These are phyloP conservation scores for Annulohypoxylon moriforme DNA, from an alignment of 495 filamentous ascomycete species.

Conservation along the genomic window DNA sequence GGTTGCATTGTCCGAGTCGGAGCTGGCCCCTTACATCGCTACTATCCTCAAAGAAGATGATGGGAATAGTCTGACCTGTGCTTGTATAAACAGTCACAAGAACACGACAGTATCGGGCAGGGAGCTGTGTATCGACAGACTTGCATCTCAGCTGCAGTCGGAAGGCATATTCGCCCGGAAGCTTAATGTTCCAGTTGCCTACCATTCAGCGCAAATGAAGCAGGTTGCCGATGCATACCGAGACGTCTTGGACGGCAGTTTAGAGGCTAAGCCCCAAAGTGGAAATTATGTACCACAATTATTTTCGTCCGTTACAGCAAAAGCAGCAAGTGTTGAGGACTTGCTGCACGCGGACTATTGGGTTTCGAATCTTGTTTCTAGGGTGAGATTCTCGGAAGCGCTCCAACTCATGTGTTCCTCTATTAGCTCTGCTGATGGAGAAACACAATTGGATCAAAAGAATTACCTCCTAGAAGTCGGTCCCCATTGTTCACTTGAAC, in stretches of 20 bases:
- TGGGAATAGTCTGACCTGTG: conserved; percentile 33
- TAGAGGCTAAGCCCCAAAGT: not conserved
- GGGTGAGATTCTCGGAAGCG: conserved; percentile 51
- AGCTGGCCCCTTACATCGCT: conserved; percentile 45
- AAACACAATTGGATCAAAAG: not conserved
- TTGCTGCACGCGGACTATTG: conserved; percentile 47
- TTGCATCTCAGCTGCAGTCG: conserved; percentile 41
- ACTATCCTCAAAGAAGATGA: conserved; percentile 44
- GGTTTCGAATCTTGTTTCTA: conserved; percentile 56
- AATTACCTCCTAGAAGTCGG: conserved; percentile 63
- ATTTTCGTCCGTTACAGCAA: conserved; percentile 52
- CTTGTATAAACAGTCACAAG: conserved; percentile 59
- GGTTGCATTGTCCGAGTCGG: not conserved
- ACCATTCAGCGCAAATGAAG: conserved; percentile 56
- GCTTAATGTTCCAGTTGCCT: conserved; percentile 51
- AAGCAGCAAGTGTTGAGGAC: conserved; percentile 40
- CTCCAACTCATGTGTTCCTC: not conserved
- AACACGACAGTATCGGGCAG: conserved; percentile 58
- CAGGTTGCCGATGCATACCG: conserved; percentile 50
- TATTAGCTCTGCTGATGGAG: not conserved
- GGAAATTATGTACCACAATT: conserved; percentile 48
- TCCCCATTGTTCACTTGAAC: conserved; percentile 64
- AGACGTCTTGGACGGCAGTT: conserved; percentile 32
- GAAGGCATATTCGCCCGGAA: conserved; percentile 54
- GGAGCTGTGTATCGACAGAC: conserved; percentile 44